phyloP scores from a whole-genome alignment of 441 rosid species.

The Gossypium laxum region DNA sequence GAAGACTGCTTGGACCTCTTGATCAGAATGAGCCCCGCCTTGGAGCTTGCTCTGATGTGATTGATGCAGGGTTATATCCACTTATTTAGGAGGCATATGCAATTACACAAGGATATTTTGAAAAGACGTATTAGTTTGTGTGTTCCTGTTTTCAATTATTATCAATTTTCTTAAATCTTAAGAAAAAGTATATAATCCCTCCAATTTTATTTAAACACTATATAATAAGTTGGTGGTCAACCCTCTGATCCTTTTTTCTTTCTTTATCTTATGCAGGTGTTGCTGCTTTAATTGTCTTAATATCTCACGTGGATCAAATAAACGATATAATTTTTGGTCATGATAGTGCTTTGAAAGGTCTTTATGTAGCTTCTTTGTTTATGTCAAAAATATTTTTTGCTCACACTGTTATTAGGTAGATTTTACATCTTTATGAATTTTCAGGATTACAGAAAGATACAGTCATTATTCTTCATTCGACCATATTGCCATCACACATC shows the following conservation, averaged over 20 bases:
- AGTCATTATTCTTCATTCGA: conserved; percentile 49
- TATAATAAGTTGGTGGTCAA: not conserved
- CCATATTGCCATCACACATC: conserved; percentile 38
- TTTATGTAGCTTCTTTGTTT: conserved; percentile 6
- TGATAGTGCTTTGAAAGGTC: conserved; percentile 58
- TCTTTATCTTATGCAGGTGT: conserved; percentile 41
- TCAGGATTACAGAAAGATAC: conserved; percentile 54
- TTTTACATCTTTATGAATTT: conserved; percentile 14
- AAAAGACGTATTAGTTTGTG: not conserved
- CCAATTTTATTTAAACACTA: not conserved
- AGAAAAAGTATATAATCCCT: not conserved
- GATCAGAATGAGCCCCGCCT: not conserved
- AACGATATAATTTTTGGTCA: conserved; percentile 47
- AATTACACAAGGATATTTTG: not conserved
- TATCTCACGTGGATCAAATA: conserved; percentile 56
- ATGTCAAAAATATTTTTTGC: not conserved
- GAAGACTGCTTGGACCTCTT: not conserved
- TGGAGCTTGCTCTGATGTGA: conserved; percentile 7
- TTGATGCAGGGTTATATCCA: not conserved
- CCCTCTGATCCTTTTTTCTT: conserved; percentile 8
- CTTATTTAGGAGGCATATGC: not conserved
- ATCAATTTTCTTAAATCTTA: not conserved
- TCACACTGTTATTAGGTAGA: conserved; percentile 12
- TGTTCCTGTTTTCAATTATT: not conserved
- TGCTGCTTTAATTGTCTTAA: conserved; percentile 52